Conservation (phyloP, 768 basidiomycete genomes). For the Imleria badia region DNA sequence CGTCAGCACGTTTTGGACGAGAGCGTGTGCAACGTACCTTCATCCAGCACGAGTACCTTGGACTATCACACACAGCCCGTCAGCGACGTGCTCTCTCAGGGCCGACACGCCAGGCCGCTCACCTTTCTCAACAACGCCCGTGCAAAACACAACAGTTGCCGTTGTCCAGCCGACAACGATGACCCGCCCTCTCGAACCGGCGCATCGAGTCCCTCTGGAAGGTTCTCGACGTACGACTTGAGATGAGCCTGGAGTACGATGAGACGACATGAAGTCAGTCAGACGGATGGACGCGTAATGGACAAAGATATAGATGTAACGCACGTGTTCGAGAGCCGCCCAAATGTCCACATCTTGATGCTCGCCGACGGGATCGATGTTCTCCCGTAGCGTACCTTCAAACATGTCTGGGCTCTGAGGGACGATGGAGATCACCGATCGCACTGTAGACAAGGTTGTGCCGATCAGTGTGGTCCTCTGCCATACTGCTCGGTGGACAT, state of each 20-base stretch:
- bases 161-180: slow-evolving; percentile 82
- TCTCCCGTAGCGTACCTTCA: slow-evolving; percentile 76
- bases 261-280: not conserved
- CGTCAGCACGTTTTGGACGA: not conserved
- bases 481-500: not conserved
- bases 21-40: slow-evolving; percentile 49
- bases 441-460: slow-evolving; percentile 39
- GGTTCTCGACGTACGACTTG: slow-evolving; percentile 62
- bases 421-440: slow-evolving; percentile 80
- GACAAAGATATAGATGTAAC: not conserved
- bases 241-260: slow-evolving; percentile 63
- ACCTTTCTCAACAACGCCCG: slow-evolving; percentile 77
- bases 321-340: slow-evolving; percentile 72
- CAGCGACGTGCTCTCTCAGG: not conserved
- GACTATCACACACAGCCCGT: slow-evolving; percentile 39
- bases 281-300: not conserved
- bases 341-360: slow-evolving; percentile 83
- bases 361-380: slow-evolving; percentile 83
- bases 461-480: not conserved
- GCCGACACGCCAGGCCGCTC: not conserved
- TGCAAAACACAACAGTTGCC: slow-evolving; percentile 86
- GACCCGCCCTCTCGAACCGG: slow-evolving; percentile 72
- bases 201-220: slow-evolving; percentile 69
- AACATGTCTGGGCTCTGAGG: slow-evolving; percentile 76
- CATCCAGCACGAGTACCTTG: slow-evolving; percentile 86